phyloP scores from a whole-genome alignment of 805 yeast species.

The Metschnikowia cerradonensis region DNA sequence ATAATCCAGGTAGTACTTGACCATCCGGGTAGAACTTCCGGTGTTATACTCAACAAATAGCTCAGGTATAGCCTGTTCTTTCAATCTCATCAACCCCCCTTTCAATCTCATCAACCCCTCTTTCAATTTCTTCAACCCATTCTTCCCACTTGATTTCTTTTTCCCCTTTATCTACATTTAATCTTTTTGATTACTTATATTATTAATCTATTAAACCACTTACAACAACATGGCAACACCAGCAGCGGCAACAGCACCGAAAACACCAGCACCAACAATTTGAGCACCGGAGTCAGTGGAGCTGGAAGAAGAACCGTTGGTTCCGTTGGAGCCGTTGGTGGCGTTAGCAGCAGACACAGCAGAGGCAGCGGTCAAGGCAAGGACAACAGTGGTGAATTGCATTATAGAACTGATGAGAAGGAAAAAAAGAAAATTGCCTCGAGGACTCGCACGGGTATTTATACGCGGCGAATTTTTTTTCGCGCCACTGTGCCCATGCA shows the following conservation, averaged over 20 bases:
- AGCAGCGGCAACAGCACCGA: constrained; percentile 84
- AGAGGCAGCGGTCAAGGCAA: constrained; percentile 67
- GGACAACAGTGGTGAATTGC: constrained; percentile 69
- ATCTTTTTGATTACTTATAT: constrained; percentile 1
- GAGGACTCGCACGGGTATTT: not conserved
- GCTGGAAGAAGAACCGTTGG: constrained; percentile 26
- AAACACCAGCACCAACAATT: constrained; percentile 65
- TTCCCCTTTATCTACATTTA: not conserved
- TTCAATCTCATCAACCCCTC: no score
- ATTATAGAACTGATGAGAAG: constrained; percentile 32
- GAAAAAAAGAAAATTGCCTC: not conserved
- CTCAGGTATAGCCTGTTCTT: no score
- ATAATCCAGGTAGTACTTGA: no score
- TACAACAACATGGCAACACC: constrained; percentile 58
- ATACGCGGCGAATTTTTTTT: constrained; percentile 2
- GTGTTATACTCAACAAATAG: no score
- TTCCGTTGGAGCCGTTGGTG: constrained; percentile 38
- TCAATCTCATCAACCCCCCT: no score
- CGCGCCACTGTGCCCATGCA: not conserved
- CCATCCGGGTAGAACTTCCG: no score
- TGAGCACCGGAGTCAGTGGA: constrained; percentile 45
- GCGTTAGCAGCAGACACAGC: constrained; percentile 61
- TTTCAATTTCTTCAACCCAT: no score
- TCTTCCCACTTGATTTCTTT: no score
- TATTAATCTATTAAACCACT: constrained; percentile 19